Evolutionary conservation across 1,284 basidiomycete genomes (phyloP).

Genomic region (Ustilago crameri): DNA sequence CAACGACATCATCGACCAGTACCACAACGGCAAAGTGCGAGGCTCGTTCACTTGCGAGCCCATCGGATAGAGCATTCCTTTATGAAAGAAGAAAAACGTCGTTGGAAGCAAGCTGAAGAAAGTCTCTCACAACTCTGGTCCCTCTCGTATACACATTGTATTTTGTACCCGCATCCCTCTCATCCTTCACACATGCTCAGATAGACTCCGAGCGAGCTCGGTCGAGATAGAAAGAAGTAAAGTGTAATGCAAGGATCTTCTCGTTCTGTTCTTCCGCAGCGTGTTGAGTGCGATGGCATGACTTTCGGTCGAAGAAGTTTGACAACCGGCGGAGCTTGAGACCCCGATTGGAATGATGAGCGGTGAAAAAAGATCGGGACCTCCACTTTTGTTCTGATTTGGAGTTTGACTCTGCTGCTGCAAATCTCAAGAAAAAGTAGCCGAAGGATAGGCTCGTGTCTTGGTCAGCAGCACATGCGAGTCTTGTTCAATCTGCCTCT

Average conservation of each 20-base stretch:
- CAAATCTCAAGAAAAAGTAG: neutral
- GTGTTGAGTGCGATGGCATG: no score
- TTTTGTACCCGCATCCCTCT: conserved; percentile 20
- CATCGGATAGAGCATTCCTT: conserved; percentile 22
- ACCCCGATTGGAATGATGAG: no score
- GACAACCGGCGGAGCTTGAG: no score
- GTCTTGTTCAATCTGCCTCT: no score
- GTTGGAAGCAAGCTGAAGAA: conserved; percentile 3
- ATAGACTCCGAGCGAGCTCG: neutral
- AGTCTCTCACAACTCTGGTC: no score
- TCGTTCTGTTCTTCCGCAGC: no score
- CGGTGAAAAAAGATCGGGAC: neutral
- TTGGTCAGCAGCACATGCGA: conserved; percentile 7
- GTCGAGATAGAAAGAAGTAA: neutral
- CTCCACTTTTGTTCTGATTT: neutral
- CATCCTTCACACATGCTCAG: neutral
- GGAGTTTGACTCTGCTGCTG: neutral
- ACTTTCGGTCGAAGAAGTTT: no score
- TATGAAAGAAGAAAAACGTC: neutral
- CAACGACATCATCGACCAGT: conserved; percentile 43
- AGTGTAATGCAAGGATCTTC: neutral
- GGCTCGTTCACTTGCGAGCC: conserved; percentile 44
- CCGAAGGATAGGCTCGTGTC: neutral
- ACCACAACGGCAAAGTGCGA: conserved; percentile 26
- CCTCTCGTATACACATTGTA: no score